Base-by-base conservation (phyloP, 768 basidiomycete genomes). In the Dioszegia hungarica region DNA sequence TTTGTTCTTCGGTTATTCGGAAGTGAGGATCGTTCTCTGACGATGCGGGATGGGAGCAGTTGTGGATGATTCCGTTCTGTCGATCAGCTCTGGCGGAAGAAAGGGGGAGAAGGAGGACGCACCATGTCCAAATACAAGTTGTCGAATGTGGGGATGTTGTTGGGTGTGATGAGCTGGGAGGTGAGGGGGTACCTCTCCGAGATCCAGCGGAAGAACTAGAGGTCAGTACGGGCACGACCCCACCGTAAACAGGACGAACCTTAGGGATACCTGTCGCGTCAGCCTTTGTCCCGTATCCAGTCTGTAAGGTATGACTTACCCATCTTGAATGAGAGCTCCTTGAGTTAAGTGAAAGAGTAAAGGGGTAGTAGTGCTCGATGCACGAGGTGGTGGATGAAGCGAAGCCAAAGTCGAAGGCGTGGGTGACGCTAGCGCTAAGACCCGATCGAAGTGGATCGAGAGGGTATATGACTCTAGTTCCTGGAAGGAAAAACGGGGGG, bases 111-210 rank as follows among this genome's bases (percentile, higher is more conserved):
- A 12, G 27, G 33, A 28, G 27, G 5, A 44, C 20, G 20, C 14
- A 36, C 49, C 49, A 51, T 51, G 36, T 51, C 75, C 59, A 53
- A 73, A 67, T 77, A 77, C 31, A 77, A 63, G 48, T 77, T 77
- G 59, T 77, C 94, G 73, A 99, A 99, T 78, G 97, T 95, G 15
- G 92, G 94, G 60, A 99, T 98, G 81, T 92, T 91, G 79, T 97
- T 95, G 80, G 95, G 92, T 76, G 94, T 85, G 62, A 98, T 95
- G 56, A 98, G 81, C 76, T 98, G 95, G 17, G 94, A 98, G 15
- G 93, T 99, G 64, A 99, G 83, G 48, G 95, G 94, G 76, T 99
- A 99, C 60, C 95, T 86, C 80, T 98, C 95, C 86, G 91, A 93
- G 67, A 93, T 89, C 75, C 91, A 95, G 78, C 91, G 86, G 82